Evolutionary conservation across 163 green algal species (phyloP), one percentile per base, ranked within the genome.

Genomic region (Chloroidium sp.): DNA sequence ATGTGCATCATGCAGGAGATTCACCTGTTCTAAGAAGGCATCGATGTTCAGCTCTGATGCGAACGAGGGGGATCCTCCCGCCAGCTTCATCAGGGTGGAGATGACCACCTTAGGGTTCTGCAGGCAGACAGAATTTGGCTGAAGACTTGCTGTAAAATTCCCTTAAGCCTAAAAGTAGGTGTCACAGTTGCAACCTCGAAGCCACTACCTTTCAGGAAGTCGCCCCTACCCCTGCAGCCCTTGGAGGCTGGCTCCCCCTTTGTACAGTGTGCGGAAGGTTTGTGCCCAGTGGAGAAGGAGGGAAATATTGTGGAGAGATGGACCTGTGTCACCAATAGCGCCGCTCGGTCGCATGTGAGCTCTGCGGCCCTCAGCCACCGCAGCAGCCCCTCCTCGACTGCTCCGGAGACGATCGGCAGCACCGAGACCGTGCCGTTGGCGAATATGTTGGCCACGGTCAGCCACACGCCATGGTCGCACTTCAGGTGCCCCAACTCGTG

Each of bases 401-500:
- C 89, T 61, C 85, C 76, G 57, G 89, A 92, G 10, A 98, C 84
- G 0, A 97, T 67, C 0, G 93, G 93, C 78, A 97, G 84, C 67
- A 96, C 82, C 6, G 83, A 89, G 2, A 93, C 87, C 1, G 94
- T 95, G 77, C 93, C 91, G 62, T 90, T 87, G 3, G 94, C 94
- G 14, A 98, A 81, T 62, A 97, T 85, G 82, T 98, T 97, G 69
- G 94, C 95, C 3, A 96, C 85, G 0, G 93, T 98, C n/a, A 98
- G 89, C 93, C 93, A 98, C 78, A 98, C 86, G 2, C 95, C 95
- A 84, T 98, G 95, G 74, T 98, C 91, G 85, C 95, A 98, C 86
- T 97, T 97, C 2, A 98, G 83, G 87, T 98, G 95, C 1, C 93
- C 95, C 69, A 98, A 85, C 87, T 98, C 95, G 85, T 98, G 95